Conservation (phyloP, 352 stramenopile species). For the Thraustochytrium striatum region DNA sequence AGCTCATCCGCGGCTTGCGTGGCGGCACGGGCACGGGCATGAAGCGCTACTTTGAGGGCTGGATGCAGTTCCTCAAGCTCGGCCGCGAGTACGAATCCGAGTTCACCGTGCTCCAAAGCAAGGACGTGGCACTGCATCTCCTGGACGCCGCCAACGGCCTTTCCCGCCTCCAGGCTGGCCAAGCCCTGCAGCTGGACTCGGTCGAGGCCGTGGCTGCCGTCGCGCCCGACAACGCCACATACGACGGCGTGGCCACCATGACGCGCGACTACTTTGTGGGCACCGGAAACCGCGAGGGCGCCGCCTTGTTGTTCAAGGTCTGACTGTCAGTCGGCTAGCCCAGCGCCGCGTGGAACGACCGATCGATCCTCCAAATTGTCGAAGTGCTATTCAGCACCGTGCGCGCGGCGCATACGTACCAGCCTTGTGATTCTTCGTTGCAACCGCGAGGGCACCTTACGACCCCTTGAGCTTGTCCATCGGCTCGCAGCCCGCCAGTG, state of each 20-base stretch:
- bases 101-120: slow-evolving; percentile 19
- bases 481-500: too few species aligned
- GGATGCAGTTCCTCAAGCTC: slow-evolving; percentile 48
- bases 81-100: slow-evolving; percentile 30
- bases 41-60: slow-evolving; percentile 49
- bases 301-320: slow-evolving; percentile 33
- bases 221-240: slow-evolving; percentile 16
- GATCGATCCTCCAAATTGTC: too few species aligned
- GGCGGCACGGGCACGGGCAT: slow-evolving; percentile 50
- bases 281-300: slow-evolving; percentile 37
- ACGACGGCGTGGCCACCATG: slow-evolving; percentile 41
- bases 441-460: too few species aligned
- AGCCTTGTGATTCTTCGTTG: too few species aligned
- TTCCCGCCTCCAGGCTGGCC: not conserved
- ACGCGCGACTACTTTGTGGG: slow-evolving; percentile 42
- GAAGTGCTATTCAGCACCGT: too few species aligned
- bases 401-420: too few species aligned
- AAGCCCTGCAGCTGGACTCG: not conserved
- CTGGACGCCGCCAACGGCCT: slow-evolving; percentile 2
- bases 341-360: too few species aligned
- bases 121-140: slow-evolving; percentile 19
- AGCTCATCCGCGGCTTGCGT: slow-evolving; percentile 46
- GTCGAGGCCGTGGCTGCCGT: not conserved
- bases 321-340: too few species aligned
- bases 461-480: too few species aligned